phyloP scores from a whole-genome alignment of 176 grass and related monocot genomes.

The Carex cristatella region DNA sequence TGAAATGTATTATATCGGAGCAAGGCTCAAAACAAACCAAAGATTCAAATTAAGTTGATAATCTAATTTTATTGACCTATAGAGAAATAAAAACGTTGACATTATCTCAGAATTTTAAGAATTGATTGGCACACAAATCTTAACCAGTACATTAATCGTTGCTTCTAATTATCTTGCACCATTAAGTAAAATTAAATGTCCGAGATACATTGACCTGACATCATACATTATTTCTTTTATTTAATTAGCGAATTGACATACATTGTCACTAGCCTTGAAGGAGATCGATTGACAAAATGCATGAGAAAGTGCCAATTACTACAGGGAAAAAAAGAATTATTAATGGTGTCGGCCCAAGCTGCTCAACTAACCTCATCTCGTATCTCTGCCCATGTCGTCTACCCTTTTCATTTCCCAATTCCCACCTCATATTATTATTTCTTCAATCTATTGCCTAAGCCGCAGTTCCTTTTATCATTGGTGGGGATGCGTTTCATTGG shows the following conservation, averaged over 20 bases:
- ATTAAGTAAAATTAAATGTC: not conserved
- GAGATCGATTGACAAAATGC: not conserved
- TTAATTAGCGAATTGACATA: not conserved
- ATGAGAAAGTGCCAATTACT: not conserved
- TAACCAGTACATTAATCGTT: not conserved
- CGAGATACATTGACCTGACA: constrained; percentile 1
- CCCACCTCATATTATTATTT: not conserved
- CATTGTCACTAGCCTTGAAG: not conserved
- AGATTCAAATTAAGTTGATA: not conserved
- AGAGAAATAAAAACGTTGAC: not conserved
- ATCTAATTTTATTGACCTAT: not conserved
- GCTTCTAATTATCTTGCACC: not conserved
- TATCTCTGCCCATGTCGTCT: constrained; percentile 4
- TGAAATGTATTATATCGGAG: not conserved
- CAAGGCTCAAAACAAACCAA: not conserved
- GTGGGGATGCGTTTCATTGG: not conserved
- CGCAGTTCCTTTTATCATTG: not conserved
- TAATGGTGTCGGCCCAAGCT: constrained; percentile 1
- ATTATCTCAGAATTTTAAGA: not conserved
- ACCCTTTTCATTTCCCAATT: not conserved
- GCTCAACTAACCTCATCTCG: constrained; percentile 6
- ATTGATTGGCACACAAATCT: not conserved
- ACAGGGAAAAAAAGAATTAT: not conserved
- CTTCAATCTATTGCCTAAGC: not conserved
- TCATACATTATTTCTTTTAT: not conserved